These are phyloP conservation scores for Fallopia convolvulus DNA, from an alignment of 148 eudicot species.

Conservation along the genomic window DNA sequence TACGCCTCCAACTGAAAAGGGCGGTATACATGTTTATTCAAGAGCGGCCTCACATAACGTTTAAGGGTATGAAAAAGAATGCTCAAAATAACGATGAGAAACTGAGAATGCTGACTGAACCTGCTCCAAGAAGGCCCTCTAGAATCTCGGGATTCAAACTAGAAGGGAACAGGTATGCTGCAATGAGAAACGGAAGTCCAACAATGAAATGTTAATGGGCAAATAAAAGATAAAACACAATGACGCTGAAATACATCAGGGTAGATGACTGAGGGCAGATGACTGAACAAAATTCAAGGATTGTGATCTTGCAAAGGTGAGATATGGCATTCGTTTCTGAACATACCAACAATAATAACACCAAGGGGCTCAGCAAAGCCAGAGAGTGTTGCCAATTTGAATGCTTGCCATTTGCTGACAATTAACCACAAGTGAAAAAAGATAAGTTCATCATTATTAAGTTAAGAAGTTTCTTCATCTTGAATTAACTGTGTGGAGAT, in stretches of 20 bases:
- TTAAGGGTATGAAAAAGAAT: neutral
- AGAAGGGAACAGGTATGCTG: conserved; percentile 86
- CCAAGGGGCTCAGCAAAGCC: conserved; percentile 97
- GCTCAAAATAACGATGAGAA: conserved; percentile 2
- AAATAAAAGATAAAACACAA: neutral
- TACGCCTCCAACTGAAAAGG: conserved; percentile 84
- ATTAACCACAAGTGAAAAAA: neutral
- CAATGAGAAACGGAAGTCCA: conserved; percentile 16
- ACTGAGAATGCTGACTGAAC: conserved; percentile 19
- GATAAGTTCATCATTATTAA: neutral
- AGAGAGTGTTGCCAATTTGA: conserved; percentile 92
- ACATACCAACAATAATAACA: conserved; percentile 82
- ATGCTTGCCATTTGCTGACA: conserved; percentile 96
- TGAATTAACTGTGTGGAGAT: neutral
- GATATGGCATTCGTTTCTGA: neutral
- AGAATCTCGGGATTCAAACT: conserved; percentile 87
- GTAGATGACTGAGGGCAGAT: neutral
- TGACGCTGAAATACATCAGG: neutral
- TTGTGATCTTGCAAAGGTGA: neutral
- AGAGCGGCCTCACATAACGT: neutral
- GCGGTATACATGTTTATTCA: neutral
- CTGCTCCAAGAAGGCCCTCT: conserved; percentile 93
- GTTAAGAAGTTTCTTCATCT: neutral
- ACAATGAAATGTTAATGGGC: no score
- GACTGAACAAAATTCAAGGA: neutral